Evolutionary conservation across 2,329 filamentous ascomycete species (phyloP).

Genomic region (Ophiostoma himal-ulmi): DNA sequence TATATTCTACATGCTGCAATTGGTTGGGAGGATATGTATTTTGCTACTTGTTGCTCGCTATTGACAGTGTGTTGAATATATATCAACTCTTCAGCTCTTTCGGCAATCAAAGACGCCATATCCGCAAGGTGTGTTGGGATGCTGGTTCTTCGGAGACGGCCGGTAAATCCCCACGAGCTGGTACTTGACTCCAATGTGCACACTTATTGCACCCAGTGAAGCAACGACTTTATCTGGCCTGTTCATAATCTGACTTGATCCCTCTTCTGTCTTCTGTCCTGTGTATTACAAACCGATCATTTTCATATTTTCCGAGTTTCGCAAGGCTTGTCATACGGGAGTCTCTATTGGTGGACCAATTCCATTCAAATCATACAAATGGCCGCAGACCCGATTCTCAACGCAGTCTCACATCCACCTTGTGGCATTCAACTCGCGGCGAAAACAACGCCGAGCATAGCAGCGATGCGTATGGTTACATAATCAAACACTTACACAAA

Average conservation of each 20-base stretch:
- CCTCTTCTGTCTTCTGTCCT: background rate
- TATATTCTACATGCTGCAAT: background rate
- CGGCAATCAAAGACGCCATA: background rate
- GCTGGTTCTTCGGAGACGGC: background rate
- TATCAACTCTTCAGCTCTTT: background rate
- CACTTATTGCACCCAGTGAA: background rate
- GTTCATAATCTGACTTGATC: too few species aligned
- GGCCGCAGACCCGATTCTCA: background rate
- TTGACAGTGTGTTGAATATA: background rate
- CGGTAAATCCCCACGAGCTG: background rate
- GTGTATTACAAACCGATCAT: background rate
- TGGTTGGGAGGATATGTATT: background rate
- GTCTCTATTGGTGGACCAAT: background rate
- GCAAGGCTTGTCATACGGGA: background rate
- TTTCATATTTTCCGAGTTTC: background rate
- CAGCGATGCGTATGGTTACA: background rate
- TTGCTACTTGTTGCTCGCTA: background rate
- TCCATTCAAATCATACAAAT: background rate
- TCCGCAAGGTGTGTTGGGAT: background rate
- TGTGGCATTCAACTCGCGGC: background rate
- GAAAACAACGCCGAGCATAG: background rate
- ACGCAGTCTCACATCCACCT: background rate
- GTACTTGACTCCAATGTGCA: background rate
- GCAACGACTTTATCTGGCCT: background rate
- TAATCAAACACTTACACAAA: slow-evolving; percentile 6